Conservation (phyloP, 1,139 yeast species). For the Debaryomyces fabryi region DNA sequence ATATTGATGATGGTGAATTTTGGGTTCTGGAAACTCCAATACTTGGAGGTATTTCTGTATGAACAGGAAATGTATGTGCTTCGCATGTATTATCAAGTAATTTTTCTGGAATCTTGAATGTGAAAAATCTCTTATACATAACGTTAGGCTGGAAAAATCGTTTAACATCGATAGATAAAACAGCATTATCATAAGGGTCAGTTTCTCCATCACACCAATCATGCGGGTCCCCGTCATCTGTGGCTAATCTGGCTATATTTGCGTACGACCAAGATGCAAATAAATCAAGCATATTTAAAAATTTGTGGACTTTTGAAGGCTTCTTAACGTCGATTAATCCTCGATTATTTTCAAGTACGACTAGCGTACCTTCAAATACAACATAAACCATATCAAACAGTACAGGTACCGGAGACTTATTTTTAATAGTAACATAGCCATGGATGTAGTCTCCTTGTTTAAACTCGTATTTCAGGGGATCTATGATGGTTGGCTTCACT, state of each 20-base stretch:
- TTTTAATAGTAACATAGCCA: constrained; percentile 35
- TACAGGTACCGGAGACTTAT: constrained; percentile 26
- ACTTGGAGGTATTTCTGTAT: constrained; percentile 43
- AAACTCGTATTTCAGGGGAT: constrained; percentile 29
- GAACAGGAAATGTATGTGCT: constrained; percentile 36
- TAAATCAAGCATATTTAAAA: constrained; percentile 48
- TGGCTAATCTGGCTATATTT: constrained; percentile 45
- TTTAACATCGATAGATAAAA: constrained; percentile 41
- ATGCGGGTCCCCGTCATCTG: constrained; percentile 52
- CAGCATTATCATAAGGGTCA: constrained; percentile 46
- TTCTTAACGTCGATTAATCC: constrained; percentile 34
- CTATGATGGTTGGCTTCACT: constrained; percentile 28
- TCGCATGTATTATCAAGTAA: constrained; percentile 46
- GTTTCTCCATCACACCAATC: constrained; percentile 54
- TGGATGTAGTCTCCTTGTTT: constrained; percentile 39
- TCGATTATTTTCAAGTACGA: constrained; percentile 29
- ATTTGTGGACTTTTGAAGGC: constrained; percentile 33
- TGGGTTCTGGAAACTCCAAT: constrained; percentile 35
- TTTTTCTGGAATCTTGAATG: constrained; percentile 46
- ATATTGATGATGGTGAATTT: constrained; percentile 25
- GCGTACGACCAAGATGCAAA: constrained; percentile 54
- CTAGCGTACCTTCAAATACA: constrained; percentile 34
- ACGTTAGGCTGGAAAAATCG: constrained; percentile 41
- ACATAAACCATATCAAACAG: constrained; percentile 41
- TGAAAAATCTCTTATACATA: constrained; percentile 46